Conservation (phyloP, 352 stramenopile species). For the Phytophthora macrochlamydospora region DNA sequence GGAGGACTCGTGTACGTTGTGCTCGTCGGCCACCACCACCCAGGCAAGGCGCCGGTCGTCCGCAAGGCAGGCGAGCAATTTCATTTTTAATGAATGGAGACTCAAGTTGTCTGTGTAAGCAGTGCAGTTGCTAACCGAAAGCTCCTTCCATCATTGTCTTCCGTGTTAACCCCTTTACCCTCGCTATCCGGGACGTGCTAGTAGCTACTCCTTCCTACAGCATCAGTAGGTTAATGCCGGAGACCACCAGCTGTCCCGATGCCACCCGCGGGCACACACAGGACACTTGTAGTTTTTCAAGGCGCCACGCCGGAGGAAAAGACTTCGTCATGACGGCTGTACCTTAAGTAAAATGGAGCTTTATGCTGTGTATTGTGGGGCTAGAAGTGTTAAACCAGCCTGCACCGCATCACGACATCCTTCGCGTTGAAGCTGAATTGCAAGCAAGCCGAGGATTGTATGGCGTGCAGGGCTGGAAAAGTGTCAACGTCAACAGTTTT, state of each 20-base stretch:
- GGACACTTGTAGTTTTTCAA: not conserved
- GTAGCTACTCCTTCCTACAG: too few relatives aligned
- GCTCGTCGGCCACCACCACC: conserved; percentile 58
- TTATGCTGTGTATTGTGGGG: too few relatives aligned
- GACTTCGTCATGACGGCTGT: too few relatives aligned
- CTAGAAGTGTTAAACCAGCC: conserved; percentile 17
- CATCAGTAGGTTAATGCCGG: too few relatives aligned
- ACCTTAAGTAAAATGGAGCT: too few relatives aligned
- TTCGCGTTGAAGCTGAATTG: not conserved
- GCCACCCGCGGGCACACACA: too few relatives aligned
- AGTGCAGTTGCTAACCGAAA: conserved; percentile 21
- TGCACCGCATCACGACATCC: conserved; percentile 3
- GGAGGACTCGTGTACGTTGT: conserved; percentile 46
- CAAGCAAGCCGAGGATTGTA: not conserved
- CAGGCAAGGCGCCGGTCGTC: conserved; percentile 26
- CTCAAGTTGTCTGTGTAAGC: conserved; percentile 19
- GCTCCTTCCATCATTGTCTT: conserved; percentile 1
- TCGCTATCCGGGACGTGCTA: too few relatives aligned
- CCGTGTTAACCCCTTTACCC: not conserved
- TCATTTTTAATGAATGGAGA: conserved; percentile 27
- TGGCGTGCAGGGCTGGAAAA: not conserved
- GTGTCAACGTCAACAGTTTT: conserved; percentile 12
- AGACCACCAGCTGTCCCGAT: too few relatives aligned
- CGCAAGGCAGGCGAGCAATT: conserved; percentile 32
- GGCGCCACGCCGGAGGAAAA: too few relatives aligned